phyloP scores from a whole-genome alignment of 306 rosid genomes.

The Vicia sativa region DNA sequence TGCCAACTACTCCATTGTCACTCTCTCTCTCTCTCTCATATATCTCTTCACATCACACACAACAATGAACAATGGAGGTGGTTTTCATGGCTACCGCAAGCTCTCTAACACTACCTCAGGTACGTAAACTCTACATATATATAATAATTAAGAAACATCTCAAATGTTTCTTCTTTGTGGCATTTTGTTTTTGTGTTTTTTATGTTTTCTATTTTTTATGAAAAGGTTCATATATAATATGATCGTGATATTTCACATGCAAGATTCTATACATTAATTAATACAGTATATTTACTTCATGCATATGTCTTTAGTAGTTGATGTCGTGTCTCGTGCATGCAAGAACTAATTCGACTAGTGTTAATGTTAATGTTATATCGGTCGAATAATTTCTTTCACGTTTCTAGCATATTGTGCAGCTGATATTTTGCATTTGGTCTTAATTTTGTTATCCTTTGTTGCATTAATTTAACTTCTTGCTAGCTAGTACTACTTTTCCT shows the following conservation, averaged over 20 bases:
- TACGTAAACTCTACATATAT: constrained; percentile 17
- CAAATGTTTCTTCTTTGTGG: neutral
- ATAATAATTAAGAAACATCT: neutral
- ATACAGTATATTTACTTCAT: neutral
- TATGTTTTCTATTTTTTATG: neutral
- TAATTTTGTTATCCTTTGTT: neutral
- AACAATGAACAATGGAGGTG: constrained; percentile 63
- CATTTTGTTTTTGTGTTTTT: neutral
- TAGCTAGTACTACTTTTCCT: neutral
- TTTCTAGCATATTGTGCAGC: neutral
- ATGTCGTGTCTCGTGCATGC: constrained; percentile 21
- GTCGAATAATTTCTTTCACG: neutral
- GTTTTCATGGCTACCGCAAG: constrained; percentile 79
- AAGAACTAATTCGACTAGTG: neutral
- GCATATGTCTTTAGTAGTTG: no score
- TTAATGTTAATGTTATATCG: no score
- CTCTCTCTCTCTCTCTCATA: neutral
- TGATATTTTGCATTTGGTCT: neutral
- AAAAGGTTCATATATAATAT: neutral
- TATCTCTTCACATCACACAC: neutral
- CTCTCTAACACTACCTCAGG: constrained; percentile 51
- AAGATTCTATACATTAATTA: constrained; percentile 24
- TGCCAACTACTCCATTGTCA: constrained; percentile 47
- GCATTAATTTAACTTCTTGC: neutral
- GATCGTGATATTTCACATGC: constrained; percentile 26